Percentiles rank a stretch among this genome's conserved stretches.
These are phyloP conservation scores for Mycosarcoma mackinlayi DNA, from an alignment of 1,284 basidiomycete species.

Conservation along the genomic window DNA sequence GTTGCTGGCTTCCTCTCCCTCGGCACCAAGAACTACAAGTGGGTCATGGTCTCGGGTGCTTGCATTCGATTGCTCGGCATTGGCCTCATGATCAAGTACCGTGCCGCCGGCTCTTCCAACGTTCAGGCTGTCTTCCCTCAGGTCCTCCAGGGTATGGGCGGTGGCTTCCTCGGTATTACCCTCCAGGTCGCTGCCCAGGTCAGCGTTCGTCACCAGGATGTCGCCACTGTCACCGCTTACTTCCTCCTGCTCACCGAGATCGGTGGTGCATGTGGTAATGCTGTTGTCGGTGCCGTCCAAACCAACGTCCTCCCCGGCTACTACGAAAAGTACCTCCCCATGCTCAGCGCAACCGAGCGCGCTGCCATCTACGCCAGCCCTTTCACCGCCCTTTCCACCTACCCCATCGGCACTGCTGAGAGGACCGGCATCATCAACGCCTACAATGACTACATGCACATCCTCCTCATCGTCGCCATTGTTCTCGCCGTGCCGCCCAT, in stretches of 20 bases:
- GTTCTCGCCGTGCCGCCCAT: conserved; percentile 57
- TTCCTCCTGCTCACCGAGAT: conserved; percentile 63
- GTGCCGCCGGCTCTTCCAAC: conserved; percentile 47
- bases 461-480: conserved; percentile 57
- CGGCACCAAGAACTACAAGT: conserved; percentile 65
- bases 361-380: conserved; percentile 34
- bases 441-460: conserved; percentile 61
- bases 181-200: conserved; percentile 65
- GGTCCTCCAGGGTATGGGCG: conserved; percentile 65
- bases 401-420: conserved; percentile 51
- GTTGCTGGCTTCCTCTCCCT: conserved; percentile 57
- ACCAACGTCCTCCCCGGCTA: conserved; percentile 47
- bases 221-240: conserved; percentile 67
- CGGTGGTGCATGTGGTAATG: conserved; percentile 61
- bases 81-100: conserved; percentile 66
- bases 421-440: conserved; percentile 54
- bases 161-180: conserved; percentile 63
- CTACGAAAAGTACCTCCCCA: conserved; percentile 45
- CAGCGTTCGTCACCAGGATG: conserved; percentile 66
- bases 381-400: conserved; percentile 6
- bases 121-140: conserved; percentile 65
- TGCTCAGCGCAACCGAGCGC: conserved; percentile 29
- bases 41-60: conserved; percentile 53
- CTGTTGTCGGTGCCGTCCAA: conserved; percentile 60
- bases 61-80: conserved; percentile 61